Conservation (phyloP, 2,329 filamentous ascomycete species). For the Myriangium duriaei region DNA sequence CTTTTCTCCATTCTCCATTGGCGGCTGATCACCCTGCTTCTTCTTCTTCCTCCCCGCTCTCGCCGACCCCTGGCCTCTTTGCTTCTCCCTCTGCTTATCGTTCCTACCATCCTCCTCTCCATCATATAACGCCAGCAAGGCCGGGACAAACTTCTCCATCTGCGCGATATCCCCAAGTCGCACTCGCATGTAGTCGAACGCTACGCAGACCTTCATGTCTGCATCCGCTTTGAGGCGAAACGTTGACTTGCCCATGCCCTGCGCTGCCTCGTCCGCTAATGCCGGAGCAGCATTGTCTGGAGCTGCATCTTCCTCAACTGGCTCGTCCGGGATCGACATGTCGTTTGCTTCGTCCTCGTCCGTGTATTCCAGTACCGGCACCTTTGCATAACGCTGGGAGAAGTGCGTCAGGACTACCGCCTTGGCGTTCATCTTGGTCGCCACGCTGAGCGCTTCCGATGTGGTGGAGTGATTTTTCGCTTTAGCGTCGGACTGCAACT, state of each 20-base stretch:
- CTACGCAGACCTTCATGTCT: conserved; percentile 55
- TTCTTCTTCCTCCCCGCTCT: conserved; percentile 2
- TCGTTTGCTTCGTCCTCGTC: conserved; percentile 17
- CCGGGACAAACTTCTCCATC: conserved; percentile 50
- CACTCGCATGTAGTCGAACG: conserved; percentile 69
- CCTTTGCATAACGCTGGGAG: conserved; percentile 81
- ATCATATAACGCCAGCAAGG: conserved; percentile 45
- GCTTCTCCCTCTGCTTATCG: conserved; percentile 13
- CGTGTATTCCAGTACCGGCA: conserved; percentile 39
- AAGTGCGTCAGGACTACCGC: conserved; percentile 86
- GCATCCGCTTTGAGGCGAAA: conserved; percentile 28
- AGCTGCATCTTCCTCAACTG: conserved; percentile 18
- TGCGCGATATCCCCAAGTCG: conserved; percentile 57
- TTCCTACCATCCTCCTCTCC: conserved; percentile 26
- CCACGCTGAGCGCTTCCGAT: conserved; percentile 69
- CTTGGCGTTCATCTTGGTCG: conserved; percentile 63
- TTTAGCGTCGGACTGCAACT: conserved; percentile 60
- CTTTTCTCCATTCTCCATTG: conserved; percentile 17
- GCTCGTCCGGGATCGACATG: conserved; percentile 13
- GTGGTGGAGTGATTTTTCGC: conserved; percentile 89
- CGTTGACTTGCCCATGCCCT: conserved; percentile 16
- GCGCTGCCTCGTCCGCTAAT: conserved; percentile 14
- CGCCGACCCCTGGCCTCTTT: conserved; percentile 4
- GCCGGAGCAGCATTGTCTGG: conserved; percentile 7
- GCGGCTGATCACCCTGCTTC: too few species aligned